Percentiles rank a stretch among this genome's conserved stretches.
These are phyloP conservation scores for Phytophthora fragariae DNA, from an alignment of 352 stramenopile species.

Conservation along the genomic window DNA sequence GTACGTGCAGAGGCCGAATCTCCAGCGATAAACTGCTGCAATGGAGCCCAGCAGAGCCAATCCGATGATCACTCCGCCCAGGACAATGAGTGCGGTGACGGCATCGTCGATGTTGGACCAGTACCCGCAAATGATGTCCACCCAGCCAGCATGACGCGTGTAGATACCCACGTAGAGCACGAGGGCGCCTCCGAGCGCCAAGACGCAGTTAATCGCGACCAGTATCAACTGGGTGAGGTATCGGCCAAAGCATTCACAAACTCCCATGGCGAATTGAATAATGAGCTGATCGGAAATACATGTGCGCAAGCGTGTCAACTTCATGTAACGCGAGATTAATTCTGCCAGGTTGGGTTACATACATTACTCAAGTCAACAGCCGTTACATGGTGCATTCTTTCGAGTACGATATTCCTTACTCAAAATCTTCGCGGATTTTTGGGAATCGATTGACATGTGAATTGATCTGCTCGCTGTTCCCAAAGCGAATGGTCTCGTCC, in stretches of 20 bases:
- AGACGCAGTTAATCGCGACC: slow-evolving; percentile 63
- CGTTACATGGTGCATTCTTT: background rate
- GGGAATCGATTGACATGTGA: background rate
- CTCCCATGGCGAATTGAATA: slow-evolving; percentile 39
- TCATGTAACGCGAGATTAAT: slow-evolving; percentile 11
- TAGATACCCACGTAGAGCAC: slow-evolving; percentile 60
- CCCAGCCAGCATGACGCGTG: slow-evolving; percentile 54
- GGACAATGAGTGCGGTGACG: slow-evolving; percentile 56
- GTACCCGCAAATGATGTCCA: slow-evolving; percentile 62
- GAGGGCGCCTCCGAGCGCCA: slow-evolving; percentile 61
- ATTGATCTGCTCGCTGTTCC: slow-evolving; percentile 18
- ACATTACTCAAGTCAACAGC: slow-evolving; percentile 5
- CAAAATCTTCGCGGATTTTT: slow-evolving; percentile 17
- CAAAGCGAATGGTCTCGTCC: background rate
- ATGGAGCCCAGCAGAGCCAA: slow-evolving; percentile 66
- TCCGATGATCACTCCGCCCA: slow-evolving; percentile 63
- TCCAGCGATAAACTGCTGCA: slow-evolving; percentile 62
- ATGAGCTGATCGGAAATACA: slow-evolving; percentile 5
- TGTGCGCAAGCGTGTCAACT: too few relatives aligned
- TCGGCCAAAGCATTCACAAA: slow-evolving; percentile 28
- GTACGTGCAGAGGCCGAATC: slow-evolving; percentile 65
- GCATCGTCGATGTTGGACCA: slow-evolving; percentile 55
- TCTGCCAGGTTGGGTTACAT: background rate
- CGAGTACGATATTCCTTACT: slow-evolving; percentile 12
- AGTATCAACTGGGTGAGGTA: slow-evolving; percentile 50